Evolutionary conservation across 2,329 filamentous ascomycete species (phyloP).

Genomic region (Nemania sp.): DNA sequence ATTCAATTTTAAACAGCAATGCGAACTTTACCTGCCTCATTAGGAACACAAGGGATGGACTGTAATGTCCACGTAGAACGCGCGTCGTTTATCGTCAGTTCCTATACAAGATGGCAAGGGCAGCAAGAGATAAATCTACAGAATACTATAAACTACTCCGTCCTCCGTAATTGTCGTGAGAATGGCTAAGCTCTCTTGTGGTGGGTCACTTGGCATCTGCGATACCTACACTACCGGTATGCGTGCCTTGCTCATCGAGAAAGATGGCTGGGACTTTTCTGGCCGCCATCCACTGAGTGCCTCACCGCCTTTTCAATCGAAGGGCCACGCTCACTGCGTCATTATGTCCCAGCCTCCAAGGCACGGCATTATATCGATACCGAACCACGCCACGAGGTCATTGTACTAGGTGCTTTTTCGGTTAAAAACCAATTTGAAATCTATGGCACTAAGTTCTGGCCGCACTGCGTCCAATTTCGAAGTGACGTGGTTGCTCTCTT

Average conservation of each 20-base stretch:
- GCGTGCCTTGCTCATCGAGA: too few relatives aligned
- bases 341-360: conserved; percentile 20
- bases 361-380: conserved; percentile 18
- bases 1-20: conserved; percentile 4
- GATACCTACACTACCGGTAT: too few relatives aligned
- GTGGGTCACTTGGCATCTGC: conserved; percentile 16
- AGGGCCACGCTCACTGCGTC: conserved; percentile 18
- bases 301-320: conserved; percentile 25
- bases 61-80: neutral
- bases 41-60: neutral
- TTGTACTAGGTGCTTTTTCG: conserved; percentile 10
- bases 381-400: conserved; percentile 23
- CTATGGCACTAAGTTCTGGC: neutral
- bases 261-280: neutral
- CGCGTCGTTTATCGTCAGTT: neutral
- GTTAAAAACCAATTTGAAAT: neutral
- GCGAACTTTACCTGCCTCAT: neutral
- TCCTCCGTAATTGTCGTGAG: too few relatives aligned
- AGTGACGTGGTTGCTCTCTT: conserved; percentile 13
- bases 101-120: neutral
- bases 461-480: neutral
- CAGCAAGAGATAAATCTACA: neutral
- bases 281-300: conserved; percentile 6
- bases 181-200: neutral
- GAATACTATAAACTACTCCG: too few relatives aligned